Evolutionary conservation across 192 early-diverging fungal genomes (phyloP), one percentile per base, ranked within the genome.

Genomic region (Linnemannia exigua): DNA sequence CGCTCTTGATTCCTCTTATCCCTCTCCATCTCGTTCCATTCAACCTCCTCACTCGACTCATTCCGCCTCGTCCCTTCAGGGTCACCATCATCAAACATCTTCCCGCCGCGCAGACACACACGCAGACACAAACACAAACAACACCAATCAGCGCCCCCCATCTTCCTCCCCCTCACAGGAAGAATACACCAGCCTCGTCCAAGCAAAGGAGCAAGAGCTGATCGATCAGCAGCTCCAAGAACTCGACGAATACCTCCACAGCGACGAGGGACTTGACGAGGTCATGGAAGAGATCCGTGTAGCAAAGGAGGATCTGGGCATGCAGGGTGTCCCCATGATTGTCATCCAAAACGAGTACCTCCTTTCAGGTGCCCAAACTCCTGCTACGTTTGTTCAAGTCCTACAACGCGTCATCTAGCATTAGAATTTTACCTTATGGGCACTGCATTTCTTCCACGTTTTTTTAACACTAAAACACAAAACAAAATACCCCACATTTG

Each of bases 281-380:
- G 61, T 79, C 67, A 80, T 54, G 72, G 73, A 80, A 3, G 66
- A 74, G 70, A 75, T 80, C 46, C 69, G 48, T 20, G 36, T 67
- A 12, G 72, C 72, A 6, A 80, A 75, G 47, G 63, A 75, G 20
- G 71, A 80, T 16, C 11, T 80, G 48, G 72, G 67, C 16, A 38
- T 80, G 22, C 79, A 80, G 25, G 79, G 79, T n/a, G 79, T 80
- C 1, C 79, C 79, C 28, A 52, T 73, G 7, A 80, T 72, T 8
- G 33, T 80, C 9, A 73, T 80, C 28, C 79, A 80, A 50, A 80
- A 75, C 72, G 74, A 58, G n/a, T 80, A 80, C 35, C 72, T 80
- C 2, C 22, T 80, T 12, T 73, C 72, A 2, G 79, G 79, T 51
- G 72, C 72, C 3, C 79, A 80, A 28, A 67, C 74, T 28, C 4